phyloP scores from a whole-genome alignment of 495 filamentous ascomycete genomes.

The Aspergillus homomorphus region DNA sequence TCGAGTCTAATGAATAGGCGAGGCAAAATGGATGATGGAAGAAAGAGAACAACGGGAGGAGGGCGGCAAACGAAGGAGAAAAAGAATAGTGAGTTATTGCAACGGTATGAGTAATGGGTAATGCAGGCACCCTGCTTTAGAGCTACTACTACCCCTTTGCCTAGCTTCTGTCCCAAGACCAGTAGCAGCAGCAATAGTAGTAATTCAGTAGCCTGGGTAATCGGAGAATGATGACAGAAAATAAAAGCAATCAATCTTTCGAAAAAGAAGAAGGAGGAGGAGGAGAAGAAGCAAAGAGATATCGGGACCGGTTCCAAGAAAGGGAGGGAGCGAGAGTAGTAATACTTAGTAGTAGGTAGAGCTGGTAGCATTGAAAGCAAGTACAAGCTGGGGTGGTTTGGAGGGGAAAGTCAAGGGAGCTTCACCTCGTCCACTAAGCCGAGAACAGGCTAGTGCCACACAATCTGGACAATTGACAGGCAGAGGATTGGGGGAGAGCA shows the following conservation, averaged over 20 bases:
- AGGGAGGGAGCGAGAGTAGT: not conserved
- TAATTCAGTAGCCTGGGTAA: not conserved
- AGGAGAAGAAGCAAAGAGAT: slow-evolving; percentile 1
- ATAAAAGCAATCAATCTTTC: slow-evolving; percentile 5
- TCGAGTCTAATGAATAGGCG: not conserved
- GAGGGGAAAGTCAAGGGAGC: not conserved
- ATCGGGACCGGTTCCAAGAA: not conserved
- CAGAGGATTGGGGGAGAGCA: slow-evolving; percentile 6
- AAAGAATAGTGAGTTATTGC: not conserved
- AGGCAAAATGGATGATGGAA: not conserved
- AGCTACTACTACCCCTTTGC: not conserved
- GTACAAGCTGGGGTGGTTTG: not conserved
- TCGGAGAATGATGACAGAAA: not conserved
- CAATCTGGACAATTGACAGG: slow-evolving; percentile 6
- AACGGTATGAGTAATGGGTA: not conserved
- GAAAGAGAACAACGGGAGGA: not conserved
- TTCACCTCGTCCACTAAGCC: not conserved
- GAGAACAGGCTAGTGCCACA: not conserved
- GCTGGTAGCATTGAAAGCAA: not conserved
- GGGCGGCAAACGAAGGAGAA: not conserved
- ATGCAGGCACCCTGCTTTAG: not conserved
- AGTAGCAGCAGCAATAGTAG: not conserved
- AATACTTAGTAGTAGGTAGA: not conserved
- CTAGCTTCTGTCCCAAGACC: not conserved
- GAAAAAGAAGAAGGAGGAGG: slow-evolving; percentile 8